Evolutionary conservation across 805 yeast species (phyloP).

Genomic region (Hanseniaspora clermontiae): DNA sequence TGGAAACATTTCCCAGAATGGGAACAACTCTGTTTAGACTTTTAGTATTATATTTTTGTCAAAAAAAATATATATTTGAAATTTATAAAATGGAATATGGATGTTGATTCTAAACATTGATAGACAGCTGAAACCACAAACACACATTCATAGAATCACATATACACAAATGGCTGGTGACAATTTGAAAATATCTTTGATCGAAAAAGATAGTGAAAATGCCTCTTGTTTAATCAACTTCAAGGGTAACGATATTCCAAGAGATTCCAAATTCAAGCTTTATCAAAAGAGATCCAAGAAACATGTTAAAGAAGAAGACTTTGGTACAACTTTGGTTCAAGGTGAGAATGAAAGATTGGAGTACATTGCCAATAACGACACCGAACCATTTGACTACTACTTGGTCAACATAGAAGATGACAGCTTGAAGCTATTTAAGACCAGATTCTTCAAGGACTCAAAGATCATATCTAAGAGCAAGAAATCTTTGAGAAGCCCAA

Average conservation of each 20-base stretch:
- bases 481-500: constrained; percentile 48
- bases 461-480: constrained; percentile 51
- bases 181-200: constrained; percentile 4
- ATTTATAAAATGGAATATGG: background rate
- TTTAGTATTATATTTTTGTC: background rate
- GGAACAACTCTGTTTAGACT: background rate
- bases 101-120: background rate
- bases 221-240: constrained; percentile 22
- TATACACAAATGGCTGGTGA: background rate
- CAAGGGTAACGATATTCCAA: constrained; percentile 59
- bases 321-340: constrained; percentile 43
- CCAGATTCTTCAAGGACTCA: constrained; percentile 46
- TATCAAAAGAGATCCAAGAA: constrained; percentile 33
- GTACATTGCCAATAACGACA: constrained; percentile 36
- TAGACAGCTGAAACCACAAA: background rate
- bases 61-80: background rate
- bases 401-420: constrained; percentile 71
- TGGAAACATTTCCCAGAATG: background rate
- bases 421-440: constrained; percentile 49
- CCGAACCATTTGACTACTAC: constrained; percentile 39
- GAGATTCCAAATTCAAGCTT: constrained; percentile 47
- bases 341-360: constrained; percentile 67
- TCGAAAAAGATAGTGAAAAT: constrained; percentile 7
- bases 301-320: constrained; percentile 19
- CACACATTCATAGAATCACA: background rate